A percentile compares a stretch with the other conserved stretches of the same genome.
Conservation (phyloP, 192 early-diverging fungal species). For the Linnemannia schmuckeri region DNA sequence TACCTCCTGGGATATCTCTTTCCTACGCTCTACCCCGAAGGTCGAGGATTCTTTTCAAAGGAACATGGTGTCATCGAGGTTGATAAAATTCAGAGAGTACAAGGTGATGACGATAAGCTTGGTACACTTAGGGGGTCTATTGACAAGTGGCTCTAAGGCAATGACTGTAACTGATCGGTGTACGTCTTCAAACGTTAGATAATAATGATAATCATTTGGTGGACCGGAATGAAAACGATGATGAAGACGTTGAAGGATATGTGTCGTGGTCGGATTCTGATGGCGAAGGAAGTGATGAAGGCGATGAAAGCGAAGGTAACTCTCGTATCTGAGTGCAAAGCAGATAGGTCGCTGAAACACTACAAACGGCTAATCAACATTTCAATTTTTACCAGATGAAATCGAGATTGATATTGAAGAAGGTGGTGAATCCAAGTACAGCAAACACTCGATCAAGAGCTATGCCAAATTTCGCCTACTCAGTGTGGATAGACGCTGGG, state of each 20-base stretch:
- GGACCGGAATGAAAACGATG: background rate
- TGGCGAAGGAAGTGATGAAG: conserved; percentile 6
- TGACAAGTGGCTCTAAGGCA: no score
- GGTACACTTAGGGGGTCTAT: no score
- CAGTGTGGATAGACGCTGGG: conserved; percentile 23
- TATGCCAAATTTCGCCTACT: conserved; percentile 26
- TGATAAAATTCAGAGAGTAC: no score
- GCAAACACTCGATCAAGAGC: conserved; percentile 21
- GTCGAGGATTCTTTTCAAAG: no score
- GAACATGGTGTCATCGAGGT: no score
- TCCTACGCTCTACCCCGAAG: no score
- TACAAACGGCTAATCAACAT: conserved; percentile 6
- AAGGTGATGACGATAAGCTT: no score
- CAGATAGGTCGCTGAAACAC: background rate
- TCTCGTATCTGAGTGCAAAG: conserved; percentile 9
- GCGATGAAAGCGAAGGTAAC: conserved; percentile 6
- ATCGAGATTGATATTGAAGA: background rate
- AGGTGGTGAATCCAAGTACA: conserved; percentile 7
- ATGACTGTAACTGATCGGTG: no score
- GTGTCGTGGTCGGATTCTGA: conserved; percentile 15
- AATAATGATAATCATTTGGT: background rate
- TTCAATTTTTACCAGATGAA: conserved; percentile 12
- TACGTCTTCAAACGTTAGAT: no score
- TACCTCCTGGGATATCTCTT: no score
- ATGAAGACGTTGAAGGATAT: background rate